Percentiles rank a stretch among this genome's conserved stretches.
Conservation (phyloP, 2,329 filamentous ascomycete genomes). For the Sarocladium brachiariae region DNA sequence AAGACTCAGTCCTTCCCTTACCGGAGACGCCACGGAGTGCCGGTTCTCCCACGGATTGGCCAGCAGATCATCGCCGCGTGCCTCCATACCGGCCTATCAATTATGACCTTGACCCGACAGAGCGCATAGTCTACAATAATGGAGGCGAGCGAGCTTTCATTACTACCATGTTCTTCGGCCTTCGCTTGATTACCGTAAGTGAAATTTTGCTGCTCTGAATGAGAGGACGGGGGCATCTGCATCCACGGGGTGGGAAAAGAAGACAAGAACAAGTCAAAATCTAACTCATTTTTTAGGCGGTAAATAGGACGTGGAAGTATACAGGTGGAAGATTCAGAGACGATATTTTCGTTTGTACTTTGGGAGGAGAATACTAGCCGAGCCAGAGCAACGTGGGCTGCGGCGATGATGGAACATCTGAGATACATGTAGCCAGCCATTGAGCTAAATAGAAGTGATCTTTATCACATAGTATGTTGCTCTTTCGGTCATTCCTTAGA, state of each 20-base stretch:
- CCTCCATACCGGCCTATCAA: constrained; percentile 1
- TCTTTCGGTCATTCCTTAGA: too few species aligned
- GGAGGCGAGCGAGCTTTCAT: neutral
- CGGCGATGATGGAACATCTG: too few species aligned
- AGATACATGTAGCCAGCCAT: too few species aligned
- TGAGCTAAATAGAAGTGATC: too few species aligned
- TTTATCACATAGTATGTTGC: too few species aligned
- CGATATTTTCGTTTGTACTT: neutral
- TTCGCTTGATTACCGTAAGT: neutral
- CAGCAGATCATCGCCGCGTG: neutral
- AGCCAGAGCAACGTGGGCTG: too few species aligned
- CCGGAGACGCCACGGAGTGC: neutral
- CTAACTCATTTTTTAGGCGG: neutral
- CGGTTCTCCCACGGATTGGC: neutral
- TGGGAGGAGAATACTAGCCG: constrained; percentile 4
- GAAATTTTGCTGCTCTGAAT: too few species aligned
- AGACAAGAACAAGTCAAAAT: neutral
- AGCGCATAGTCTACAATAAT: constrained; percentile 1
- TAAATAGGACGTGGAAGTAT: neutral
- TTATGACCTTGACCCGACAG: neutral
- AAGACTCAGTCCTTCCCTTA: neutral
- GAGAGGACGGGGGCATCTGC: too few species aligned
- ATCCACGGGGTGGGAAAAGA: neutral
- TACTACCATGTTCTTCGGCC: neutral
- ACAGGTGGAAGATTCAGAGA: neutral